These are phyloP conservation scores for Paratinospora sagittata DNA, from an alignment of 164 flowering plant species.

Conservation along the genomic window DNA sequence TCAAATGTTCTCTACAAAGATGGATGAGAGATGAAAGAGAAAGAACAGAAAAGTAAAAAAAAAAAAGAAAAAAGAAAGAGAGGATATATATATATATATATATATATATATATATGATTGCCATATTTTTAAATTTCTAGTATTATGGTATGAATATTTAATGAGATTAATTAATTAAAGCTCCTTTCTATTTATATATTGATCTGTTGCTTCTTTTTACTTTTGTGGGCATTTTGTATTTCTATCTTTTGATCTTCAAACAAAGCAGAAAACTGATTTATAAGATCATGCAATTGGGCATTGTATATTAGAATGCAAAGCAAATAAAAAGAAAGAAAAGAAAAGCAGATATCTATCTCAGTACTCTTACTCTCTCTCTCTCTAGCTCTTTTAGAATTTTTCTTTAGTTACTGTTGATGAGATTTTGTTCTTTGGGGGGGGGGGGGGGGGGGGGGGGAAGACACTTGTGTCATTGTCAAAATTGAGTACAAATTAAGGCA, in stretches of 20 bases:
- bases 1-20: conserved; percentile 11
- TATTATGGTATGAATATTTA: background rate
- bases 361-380: background rate
- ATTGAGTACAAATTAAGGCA: conserved; percentile 1
- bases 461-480: conserved; percentile 1
- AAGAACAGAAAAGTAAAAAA: background rate
- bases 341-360: no score
- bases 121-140: conserved; percentile 6
- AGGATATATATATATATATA: no score
- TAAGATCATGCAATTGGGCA: conserved; percentile 8
- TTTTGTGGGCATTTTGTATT: background rate
- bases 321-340: background rate
- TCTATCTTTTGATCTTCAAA: conserved; percentile 12
- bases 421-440: background rate
- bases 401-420: conserved; percentile 1
- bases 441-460: no score
- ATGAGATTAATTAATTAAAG: conserved; percentile 31
- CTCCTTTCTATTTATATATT: conserved; percentile 20
- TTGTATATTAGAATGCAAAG: conserved; percentile 8
- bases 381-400: background rate
- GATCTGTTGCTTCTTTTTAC: background rate
- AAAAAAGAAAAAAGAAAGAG: background rate
- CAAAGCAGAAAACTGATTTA: conserved; percentile 5
- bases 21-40: conserved; percentile 10
- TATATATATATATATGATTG: no score